Evolutionary conservation across 345 rosid genomes (phyloP), one percentile per base, ranked within the genome.

Genomic region (Dipteronia sinensis): DNA sequence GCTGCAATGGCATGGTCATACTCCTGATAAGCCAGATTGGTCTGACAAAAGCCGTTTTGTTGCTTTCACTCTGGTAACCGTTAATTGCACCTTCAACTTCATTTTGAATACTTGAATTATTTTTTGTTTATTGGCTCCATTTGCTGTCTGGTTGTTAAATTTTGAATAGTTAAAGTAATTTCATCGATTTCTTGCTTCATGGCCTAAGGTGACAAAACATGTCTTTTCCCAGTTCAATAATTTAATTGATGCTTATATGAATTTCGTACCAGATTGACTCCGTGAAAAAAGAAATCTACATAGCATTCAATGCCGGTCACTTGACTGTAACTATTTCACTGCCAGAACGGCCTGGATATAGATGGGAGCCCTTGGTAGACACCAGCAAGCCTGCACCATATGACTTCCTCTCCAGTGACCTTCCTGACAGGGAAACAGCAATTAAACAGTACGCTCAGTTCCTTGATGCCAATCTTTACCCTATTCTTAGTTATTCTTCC

Each of bases 361-460:
- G 91, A 84, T 95, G 99, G 99, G 90, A 90, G 74, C 90, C 97
- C 65, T 79, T 93, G 82, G 95, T 92, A 71, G 98, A 95, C 86
- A 93, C 99, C 3, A 83, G 97, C 82, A 96, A 96, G 82, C 79
- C 92, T 6, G 78, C 88, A 22, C 99, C 98, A 3, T 96, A 75
- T 58, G 94, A 96, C 88, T 91, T 91, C 86, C 89, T 96, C 75
- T 79, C 96, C 10, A 27, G 40, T 0, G 90, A 92, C n/a, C 68
- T 89, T n/a, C 93, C 92, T 1, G 87, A 77, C 65, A 91, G 89
- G 80, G 90, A 84, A 11, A 81, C 84, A 4, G 96, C 94, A 1
- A 76, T 89, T 66, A 83, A 77, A 77, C 97, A 96, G 72, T 92
- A 88, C 67, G 46, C 86, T 44, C 92, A 89, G 77, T 96, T 96